Evolutionary conservation across 768 basidiomycete species (phyloP), one percentile per base, ranked within the genome.

Genomic region (Favolaschia claudopus): DNA sequence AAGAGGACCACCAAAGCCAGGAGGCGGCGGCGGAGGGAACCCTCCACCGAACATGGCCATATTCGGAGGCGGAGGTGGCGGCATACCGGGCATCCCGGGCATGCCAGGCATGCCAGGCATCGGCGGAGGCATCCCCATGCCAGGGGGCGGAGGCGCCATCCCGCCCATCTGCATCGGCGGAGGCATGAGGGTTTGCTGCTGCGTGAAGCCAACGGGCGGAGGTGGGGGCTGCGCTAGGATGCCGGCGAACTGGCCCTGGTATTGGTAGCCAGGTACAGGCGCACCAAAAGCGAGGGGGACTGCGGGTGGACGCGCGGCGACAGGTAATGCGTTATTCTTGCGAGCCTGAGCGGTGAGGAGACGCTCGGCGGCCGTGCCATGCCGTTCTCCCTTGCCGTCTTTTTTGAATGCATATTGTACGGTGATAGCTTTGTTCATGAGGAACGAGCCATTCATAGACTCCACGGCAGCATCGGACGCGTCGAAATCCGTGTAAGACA

Each of bases 391-490:
- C 71, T 98, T 96, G 39, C 94, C 95, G 69, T 99, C 97, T 78
- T 99, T 99, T 79, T 99, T 99, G 85, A 99, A 98, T 2, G 97
- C 96, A 72, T 97, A 99, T 72, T 98, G 95, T 12, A 97, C 95
- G 17, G 91, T 88, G 70, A 99, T 93, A 51, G 95, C 91, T 77
- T 98, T 98, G 82, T 99, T 98, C 91, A 96, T 96, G 43, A 99
- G 82, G 85, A 94, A 98, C 70, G 99, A 96, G 34, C 89, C 88
- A 66, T 98, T 96, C 96, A 99, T 98, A 10, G 93, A 87, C 73
- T 98, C 97, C 55, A 96, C 85, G 17, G 97, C 96, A 5, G 93
- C 93, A 72, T 99, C 97, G 33, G 97, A 93, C 8, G 96, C 87
- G 70, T 99, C 96, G 73, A 99, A 99, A 70, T 98, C 95, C 52